Percentiles rank a stretch among this genome's conserved stretches.
Evolutionary conservation across 352 stramenopile species (phyloP).

Genomic region (Phytophthora pluvialis): DNA sequence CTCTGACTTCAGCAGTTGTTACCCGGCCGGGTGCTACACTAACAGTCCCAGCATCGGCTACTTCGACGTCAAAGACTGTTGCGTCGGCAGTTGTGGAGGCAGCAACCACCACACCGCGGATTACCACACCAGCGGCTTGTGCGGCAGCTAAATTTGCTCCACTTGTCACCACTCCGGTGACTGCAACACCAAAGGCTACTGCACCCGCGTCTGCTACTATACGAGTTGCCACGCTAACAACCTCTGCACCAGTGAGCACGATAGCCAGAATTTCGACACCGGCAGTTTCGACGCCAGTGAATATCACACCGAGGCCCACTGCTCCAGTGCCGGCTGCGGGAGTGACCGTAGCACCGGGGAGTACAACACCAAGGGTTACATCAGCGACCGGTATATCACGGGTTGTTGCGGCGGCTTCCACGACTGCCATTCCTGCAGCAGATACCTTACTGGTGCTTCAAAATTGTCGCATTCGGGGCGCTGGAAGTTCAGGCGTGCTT

Average conservation of each 20-base stretch:
- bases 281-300: conserved; percentile 6
- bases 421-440: conserved; percentile 9
- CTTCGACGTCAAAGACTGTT: background rate
- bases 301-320: background rate
- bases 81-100: background rate
- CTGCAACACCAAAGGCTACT: background rate
- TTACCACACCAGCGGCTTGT: conserved; percentile 2
- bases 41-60: background rate
- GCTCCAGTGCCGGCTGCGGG: background rate
- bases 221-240: background rate
- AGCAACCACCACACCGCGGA: background rate
- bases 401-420: background rate
- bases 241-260: background rate
- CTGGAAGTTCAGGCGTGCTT: conserved; percentile 68
- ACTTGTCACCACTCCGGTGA: too few species aligned
- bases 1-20: background rate
- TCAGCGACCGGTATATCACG: conserved; percentile 1
- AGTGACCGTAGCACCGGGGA: background rate
- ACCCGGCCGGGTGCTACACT: background rate
- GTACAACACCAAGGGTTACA: background rate
- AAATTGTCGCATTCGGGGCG: conserved; percentile 63
- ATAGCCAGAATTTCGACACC: conserved; percentile 12
- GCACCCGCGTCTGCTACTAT: background rate
- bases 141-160: too few species aligned
- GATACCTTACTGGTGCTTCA: conserved; percentile 57